Evolutionary conservation across 345 rosid genomes (phyloP).

Genomic region (Eucalyptus regnans): DNA sequence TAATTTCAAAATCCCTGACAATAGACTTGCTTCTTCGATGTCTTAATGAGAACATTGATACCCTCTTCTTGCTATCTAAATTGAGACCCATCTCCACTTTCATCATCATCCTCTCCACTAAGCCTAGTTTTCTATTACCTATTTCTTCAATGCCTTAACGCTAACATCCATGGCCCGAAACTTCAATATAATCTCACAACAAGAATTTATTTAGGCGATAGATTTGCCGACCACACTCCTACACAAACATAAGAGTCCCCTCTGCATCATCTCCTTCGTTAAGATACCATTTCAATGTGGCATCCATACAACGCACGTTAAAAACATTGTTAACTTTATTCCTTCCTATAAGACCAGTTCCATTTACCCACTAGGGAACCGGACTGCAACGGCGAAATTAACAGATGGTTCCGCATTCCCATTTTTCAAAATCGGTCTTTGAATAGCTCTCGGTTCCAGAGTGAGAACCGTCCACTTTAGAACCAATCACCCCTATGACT

Average conservation of each 20-base stretch:
- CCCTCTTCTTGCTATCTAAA: not conserved
- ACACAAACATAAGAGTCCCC: not conserved
- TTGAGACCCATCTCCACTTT: not conserved
- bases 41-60: not conserved
- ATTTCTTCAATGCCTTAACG: not conserved
- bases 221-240: not conserved
- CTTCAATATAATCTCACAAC: not conserved
- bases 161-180: not conserved
- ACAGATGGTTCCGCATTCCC: rapidly evolving
- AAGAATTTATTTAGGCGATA: not conserved
- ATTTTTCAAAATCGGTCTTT: no score
- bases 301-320: not conserved
- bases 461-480: not conserved
- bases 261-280: not conserved
- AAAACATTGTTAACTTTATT: not conserved
- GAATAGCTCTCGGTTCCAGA: rapidly evolving
- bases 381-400: rapidly evolving
- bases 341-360: not conserved
- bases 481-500: not conserved
- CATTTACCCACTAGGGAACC: rapidly evolving
- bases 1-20: not conserved
- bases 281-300: not conserved
- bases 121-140: not conserved
- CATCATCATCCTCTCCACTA: not conserved
- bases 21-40: not conserved